Evolutionary conservation across 441 rosid species (phyloP), one percentile per base, ranked within the genome.

Genomic region (Gossypium lobatum): DNA sequence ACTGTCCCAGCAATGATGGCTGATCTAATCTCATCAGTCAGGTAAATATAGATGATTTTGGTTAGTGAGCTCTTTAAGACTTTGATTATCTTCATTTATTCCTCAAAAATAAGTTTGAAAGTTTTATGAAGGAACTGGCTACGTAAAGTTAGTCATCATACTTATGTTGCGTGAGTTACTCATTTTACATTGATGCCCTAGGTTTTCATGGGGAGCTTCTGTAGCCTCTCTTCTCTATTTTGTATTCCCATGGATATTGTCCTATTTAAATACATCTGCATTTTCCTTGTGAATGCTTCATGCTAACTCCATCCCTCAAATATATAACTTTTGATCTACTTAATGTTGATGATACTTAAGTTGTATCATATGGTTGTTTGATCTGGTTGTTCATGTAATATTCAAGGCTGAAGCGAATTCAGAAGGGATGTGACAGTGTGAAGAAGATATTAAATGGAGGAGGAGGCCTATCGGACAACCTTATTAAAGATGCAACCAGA

Each of bases 401-500:
- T 18, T 75, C 53, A 79, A 86, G 88, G 72, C 65, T 10, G 74
- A 87, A 45, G 73, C 75, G 80, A 79, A 76, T 69, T 58, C 80
- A 85, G 78, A 85, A 79, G 73, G 84, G 87, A 73, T 73, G 78
- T 64, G 73, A 57, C 13, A 66, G 65, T 4, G 76, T 91, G 74
- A 89, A 81, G 80, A 91, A 86, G 83, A 86, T 94, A 75, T 77
- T 92, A 55, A 91, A 94, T 71, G 97, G 98, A 79, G 97, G 90
- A 18, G 97, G 98, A 67, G 81, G 89, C 78, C 81, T 94, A 67
- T 80, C 97, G 14, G 59, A 42, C 54, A 64, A 83, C 76, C 88
- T 89, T 66, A 78, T 82, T 23, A 70, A 80, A 77, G 89, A 81
- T 57, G 89, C 88, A 2, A 39, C 34, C 3, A 79, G 67, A 21